Evolutionary conservation across 2,329 filamentous ascomycete genomes (phyloP).

Genomic region (Calycina herbarum): DNA sequence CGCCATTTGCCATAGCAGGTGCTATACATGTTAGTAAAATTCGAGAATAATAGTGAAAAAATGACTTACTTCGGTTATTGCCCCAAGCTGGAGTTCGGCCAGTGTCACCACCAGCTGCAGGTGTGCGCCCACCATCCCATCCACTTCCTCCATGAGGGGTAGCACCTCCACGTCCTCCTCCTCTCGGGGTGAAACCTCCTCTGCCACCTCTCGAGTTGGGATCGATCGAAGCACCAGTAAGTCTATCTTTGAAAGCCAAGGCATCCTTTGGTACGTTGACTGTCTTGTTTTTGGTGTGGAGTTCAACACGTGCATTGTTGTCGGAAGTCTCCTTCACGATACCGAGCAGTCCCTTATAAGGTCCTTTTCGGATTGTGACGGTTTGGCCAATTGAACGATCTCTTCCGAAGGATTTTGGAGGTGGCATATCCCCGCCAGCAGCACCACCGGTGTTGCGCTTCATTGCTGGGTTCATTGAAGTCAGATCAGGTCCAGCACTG

Average conservation of each 20-base stretch:
- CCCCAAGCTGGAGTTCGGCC: conserved; percentile 80
- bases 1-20: conserved; percentile 56
- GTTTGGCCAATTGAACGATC: conserved; percentile 89
- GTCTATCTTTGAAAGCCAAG: conserved; percentile 81
- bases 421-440: conserved; percentile 55
- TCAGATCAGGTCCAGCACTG: conserved; percentile 71
- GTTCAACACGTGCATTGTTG: conserved; percentile 80
- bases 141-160: conserved; percentile 48
- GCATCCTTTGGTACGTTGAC: conserved; percentile 80
- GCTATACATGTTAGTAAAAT: conserved; percentile 35
- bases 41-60: neutral
- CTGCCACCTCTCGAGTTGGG: conserved; percentile 55
- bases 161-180: conserved; percentile 48
- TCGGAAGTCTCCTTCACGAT: conserved; percentile 96
- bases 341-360: conserved; percentile 88
- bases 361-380: conserved; percentile 81
- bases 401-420: conserved; percentile 72
- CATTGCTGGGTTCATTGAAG: conserved; percentile 88
- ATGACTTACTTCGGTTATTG: conserved; percentile 58
- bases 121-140: conserved; percentile 71
- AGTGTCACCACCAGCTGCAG: conserved; percentile 57
- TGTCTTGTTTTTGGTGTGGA: conserved; percentile 92
- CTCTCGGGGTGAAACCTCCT: conserved; percentile 44
- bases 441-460: conserved; percentile 64
- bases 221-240: conserved; percentile 77